Evolutionary conservation across 305 asterid species (phyloP), one percentile per base, ranked within the genome.

Genomic region (Andrographis paniculata): DNA sequence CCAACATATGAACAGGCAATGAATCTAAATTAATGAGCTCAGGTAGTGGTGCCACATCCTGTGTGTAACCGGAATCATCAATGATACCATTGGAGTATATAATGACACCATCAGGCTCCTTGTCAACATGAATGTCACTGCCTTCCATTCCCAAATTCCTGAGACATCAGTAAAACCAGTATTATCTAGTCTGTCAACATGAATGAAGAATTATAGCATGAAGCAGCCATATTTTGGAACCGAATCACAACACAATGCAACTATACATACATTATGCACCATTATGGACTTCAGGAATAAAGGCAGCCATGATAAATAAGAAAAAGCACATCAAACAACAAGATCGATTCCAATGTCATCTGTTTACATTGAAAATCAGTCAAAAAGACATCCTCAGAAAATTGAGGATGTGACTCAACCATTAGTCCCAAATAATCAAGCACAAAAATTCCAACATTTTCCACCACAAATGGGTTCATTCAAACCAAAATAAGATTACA

Each of bases 71-170:
- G 24, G 76, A 50, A 56, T 72, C 80, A 21, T 58, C 56, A 48
- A 67, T 55, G 65, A 60, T 23, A 28, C 49, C 73, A 53, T 56
- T 66, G 15, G 75, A 59, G 35, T 71, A 68, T 53, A 58, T 63
- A n/a, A 58, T 47, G 47, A 57, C 68, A 64, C 72, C 60, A 18
- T 77, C 84, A 4, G 75, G 76, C 65, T 77, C 84, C 75, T 79
- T 79, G 63, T 74, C 81, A 71, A 73, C 62, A 60, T 75, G 76
- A 61, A 66, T 55, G 50, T 68, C 77, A 16, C 56, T 58, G 62
- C 71, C 78, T 64, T 83, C 87, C 69, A 72, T 53, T 61, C 68
- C 80, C 87, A 80, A 77, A 54, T 27, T 54, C 37, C 84, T 72
- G 72, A 54, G 21, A 61, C 33, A 51, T 5, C 42, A 17, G 39